Evolutionary conservation across 805 yeast genomes (phyloP), one percentile per base, ranked within the genome.

Genomic region (Sungouiella blattae): DNA sequence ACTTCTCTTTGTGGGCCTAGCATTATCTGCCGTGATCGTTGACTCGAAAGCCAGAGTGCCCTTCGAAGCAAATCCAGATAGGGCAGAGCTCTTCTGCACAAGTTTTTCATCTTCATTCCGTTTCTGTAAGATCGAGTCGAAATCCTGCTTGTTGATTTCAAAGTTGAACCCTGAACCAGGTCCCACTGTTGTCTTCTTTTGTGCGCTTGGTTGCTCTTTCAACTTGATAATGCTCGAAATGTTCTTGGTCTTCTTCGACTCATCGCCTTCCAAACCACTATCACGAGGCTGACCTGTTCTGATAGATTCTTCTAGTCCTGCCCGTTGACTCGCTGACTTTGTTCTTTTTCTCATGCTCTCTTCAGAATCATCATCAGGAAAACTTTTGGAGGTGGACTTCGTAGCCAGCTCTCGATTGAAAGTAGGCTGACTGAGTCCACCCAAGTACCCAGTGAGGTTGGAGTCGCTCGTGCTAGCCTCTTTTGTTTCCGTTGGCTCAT

Each of bases 141-240:
- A 45, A 30, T 58, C 55, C 13, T 48, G 52, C 32, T 56, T 53
- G 29, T 60, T 59, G 13, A 63, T 55, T 4, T 55, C 50, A 36
- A 66, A 65, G 24, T 60, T 52, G 49, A 66, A 66, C 1, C 68
- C 71, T 3, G 60, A 50, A 28, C 68, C 62, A 20, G 71, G 71
- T 15, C 53, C 52, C 18, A 34, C 28, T 5, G 37, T 15, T 7
- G 20, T 11, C 11, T 30, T 26, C 18, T 40, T 32, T 3, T 28
- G 34, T 15, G n/a, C 18, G 3, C 37, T 14, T 20, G 25, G 35
- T 3, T 11, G 27, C 15, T 55, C 61, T 30, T 62, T 65, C 11
- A 65, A 38, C 36, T 60, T 62, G 28, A 64, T 59, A 8, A 58
- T 39, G 35, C 53, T 52, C 1, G 66, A 50, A 4, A 55, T 23